phyloP scores from a whole-genome alignment of 2,329 filamentous ascomycete genomes.

The Apiospora koreana region DNA sequence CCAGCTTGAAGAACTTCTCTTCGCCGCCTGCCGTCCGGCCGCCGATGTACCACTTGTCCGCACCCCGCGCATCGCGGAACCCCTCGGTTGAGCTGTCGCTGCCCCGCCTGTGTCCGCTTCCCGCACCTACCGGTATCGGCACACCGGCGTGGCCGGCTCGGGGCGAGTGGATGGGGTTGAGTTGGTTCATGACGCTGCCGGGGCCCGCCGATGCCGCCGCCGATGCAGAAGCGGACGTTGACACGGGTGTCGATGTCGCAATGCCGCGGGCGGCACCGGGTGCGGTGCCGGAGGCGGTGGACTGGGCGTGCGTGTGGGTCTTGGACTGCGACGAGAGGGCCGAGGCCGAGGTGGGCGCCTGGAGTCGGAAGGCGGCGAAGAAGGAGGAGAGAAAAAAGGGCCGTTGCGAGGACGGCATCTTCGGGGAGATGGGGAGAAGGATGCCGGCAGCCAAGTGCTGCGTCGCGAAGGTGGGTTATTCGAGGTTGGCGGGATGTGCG shows the following conservation, averaged over 20 bases:
- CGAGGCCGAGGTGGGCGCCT: constrained; percentile 23
- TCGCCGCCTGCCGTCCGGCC: constrained; percentile 76
- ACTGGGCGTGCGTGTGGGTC: constrained; percentile 22
- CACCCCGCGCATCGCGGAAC: constrained; percentile 61
- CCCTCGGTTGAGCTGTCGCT: constrained; percentile 77
- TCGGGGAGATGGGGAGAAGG: constrained; percentile 13
- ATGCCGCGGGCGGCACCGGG: constrained; percentile 8
- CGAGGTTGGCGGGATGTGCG: not conserved
- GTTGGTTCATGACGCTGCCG: constrained; percentile 32
- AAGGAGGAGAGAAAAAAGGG: constrained; percentile 37
- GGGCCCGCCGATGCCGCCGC: constrained; percentile 11
- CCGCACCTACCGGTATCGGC: constrained; percentile 24
- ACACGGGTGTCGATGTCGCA: constrained; percentile 19
- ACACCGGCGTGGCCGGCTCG: constrained; percentile 17
- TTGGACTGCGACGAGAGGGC: constrained; percentile 32
- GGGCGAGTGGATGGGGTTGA: constrained; percentile 30
- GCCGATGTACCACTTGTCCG: constrained; percentile 82
- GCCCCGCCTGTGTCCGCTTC: constrained; percentile 55
- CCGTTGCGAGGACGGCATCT: constrained; percentile 34
- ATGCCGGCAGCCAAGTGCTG: not conserved
- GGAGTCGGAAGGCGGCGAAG: constrained; percentile 34
- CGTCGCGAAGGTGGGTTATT: not conserved
- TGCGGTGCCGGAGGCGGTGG: constrained; percentile 14
- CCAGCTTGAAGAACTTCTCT: constrained; percentile 79
- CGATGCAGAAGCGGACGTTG: constrained; percentile 18